These are phyloP conservation scores for Suillus lakei DNA, from an alignment of 768 basidiomycete genomes.

Conservation along the genomic window DNA sequence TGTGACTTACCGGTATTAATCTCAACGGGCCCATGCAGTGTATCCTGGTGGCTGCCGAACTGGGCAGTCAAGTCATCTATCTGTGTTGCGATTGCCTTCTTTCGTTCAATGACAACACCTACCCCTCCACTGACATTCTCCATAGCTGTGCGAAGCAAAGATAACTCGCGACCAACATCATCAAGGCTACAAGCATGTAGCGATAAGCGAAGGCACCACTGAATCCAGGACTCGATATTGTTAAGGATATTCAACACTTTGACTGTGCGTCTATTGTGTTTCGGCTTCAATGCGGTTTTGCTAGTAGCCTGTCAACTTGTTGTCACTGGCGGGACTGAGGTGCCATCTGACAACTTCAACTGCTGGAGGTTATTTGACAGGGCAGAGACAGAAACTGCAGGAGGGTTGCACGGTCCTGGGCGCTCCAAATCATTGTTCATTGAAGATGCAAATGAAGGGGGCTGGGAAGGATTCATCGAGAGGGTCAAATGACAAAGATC, in stretches of 20 bases:
- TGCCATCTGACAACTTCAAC: no score
- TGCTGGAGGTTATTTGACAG: no score
- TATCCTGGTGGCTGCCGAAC: neutral
- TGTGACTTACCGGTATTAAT: neutral
- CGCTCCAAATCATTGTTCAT: neutral
- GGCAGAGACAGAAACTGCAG: no score
- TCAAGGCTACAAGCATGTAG: neutral
- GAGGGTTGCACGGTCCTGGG: no score
- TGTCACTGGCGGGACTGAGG: no score
- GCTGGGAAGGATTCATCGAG: neutral
- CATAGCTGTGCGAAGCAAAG: neutral
- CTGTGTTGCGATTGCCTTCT: neutral
- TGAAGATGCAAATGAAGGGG: neutral
- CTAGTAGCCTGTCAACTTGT: no score
- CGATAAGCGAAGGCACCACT: neutral
- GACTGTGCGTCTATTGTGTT: neutral
- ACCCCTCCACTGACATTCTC: neutral
- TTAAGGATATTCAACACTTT: neutral
- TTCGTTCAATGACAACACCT: neutral
- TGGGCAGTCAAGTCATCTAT: neutral
- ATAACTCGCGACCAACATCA: neutral
- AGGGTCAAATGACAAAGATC: neutral
- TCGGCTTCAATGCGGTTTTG: neutral
- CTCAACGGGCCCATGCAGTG: neutral
- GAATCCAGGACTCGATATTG: neutral